These are phyloP conservation scores for Thermoascus crustaceus DNA, from an alignment of 2,329 filamentous ascomycete species.

Conservation along the genomic window DNA sequence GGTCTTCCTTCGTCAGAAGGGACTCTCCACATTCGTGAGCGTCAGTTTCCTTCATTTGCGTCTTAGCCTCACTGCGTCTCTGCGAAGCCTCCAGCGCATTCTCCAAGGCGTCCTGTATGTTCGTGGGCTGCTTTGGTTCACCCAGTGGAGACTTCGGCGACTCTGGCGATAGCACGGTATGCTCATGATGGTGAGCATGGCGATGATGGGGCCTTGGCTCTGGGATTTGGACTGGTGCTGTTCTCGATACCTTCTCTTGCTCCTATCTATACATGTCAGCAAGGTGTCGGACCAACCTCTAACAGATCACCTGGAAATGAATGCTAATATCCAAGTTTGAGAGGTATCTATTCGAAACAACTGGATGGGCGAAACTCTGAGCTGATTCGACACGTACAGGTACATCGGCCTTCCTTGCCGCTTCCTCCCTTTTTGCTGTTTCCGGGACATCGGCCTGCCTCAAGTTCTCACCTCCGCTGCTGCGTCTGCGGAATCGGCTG, in stretches of 20 bases:
- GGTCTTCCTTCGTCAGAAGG: conserved; percentile 27
- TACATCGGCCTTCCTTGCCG: no score
- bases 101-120: conserved; percentile 20
- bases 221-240: neutral
- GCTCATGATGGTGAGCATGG: neutral
- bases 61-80: neutral
- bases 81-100: conserved; percentile 11
- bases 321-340: no score
- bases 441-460: no score
- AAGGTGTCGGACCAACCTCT: neutral
- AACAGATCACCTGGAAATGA: no score
- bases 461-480: no score
- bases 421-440: no score
- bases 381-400: no score
- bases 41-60: conserved; percentile 1
- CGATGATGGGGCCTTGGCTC: neutral
- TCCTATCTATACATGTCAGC: neutral
- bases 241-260: neutral
- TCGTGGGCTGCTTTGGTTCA: conserved; percentile 21
- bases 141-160: conserved; percentile 6
- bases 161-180: neutral
- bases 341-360: no score
- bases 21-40: neutral
- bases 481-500: no score
- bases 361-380: no score